Evolutionary conservation across 345 rosid genomes (phyloP), one percentile per base, ranked within the genome.

Genomic region (Heritiera fomes): DNA sequence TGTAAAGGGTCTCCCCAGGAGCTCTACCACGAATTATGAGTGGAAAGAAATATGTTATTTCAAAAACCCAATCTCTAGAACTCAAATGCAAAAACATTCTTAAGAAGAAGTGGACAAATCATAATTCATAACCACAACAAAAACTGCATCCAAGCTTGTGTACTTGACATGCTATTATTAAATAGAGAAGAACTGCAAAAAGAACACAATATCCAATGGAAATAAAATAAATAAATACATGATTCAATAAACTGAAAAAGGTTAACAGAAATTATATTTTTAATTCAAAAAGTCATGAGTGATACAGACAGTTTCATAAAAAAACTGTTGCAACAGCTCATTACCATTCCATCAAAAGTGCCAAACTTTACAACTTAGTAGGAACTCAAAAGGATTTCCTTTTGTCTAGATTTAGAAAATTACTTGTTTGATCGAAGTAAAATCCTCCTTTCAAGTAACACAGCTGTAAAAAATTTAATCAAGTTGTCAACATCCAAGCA

Each of bases 391-490:
- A 53, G 76, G 55, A 72, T 38, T 72, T 38, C 28, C 28, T 52
- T 32, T 72, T 66, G 66, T 52, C 65, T 60, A 73, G 73, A 73
- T 68, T 61, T 66, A 47, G 69, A 84, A 73, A 77, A 32, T 81
- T 90, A 97, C 99, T 97, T 97, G 85, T 94, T 87, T 74, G 99
- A 93, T 79, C 97, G 97, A 86, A 97, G 91, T 86, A 97, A 87
- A 83, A 94, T 83, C 83, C 98, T 89, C 87, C 99, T 88, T 84
- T 97, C 98, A 82, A 94, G 91, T 84, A 97, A 84, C 52, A 97
- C 99, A 58, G 98, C 90, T 45, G 97, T 93, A 79, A 94, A 94
- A 75, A 94, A 90, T 87, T 85, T 87, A 83, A 91, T 92, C 78
- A 97, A 85, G 87, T 97, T 97, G 91, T 97, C 94, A 59, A 93